Base-by-base conservation (phyloP, 2,329 filamentous ascomycete species). In the Arthrocladium fulminans region DNA sequence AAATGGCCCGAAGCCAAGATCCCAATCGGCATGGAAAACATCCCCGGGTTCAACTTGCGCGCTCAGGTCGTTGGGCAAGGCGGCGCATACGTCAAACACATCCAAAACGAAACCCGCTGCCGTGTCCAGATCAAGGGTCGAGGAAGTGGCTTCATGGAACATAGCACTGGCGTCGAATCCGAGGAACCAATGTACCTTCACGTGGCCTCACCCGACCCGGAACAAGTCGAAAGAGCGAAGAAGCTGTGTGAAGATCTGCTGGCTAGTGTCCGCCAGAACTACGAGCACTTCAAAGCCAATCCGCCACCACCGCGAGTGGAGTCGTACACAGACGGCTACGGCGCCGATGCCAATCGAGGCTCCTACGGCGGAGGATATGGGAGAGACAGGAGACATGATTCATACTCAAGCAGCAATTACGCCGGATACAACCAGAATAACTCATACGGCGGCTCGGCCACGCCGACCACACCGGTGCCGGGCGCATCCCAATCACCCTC, bases 1-100 rank as follows among this genome's bases (percentile, higher is more conserved):
- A 98, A 97, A 86, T 98, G 92, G 92, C 90, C 92, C 1, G 92
- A 97, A 63, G 88, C 96, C 69, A 88, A 86, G 60, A 94, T 98
- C 43, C 83, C 88, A 1, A 89, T 98, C 58, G 81, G 82, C 54
- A 80, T 98, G 49, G 92, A 97, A 59, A 86, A 90, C 0, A 80
- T 97, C 46, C 87, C 83, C 20, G 92, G 92, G 17, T 98, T 98
- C 71, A 98, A 98, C 63, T 74, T 98, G 41, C 85, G 92, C 54
- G 92, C 92, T 45, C 89, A 97, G 64, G 90, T 98, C 40, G 92
- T 98, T 47, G 92, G 92, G 43, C 86, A 90, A 59, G 88, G 88
- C 25, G 92, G 92, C 51, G 85, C 87, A 37, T 96, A 97, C 63
- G 92, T 98, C 52, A 98, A 98, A 69, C 90, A 96, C 63, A 97